Evolutionary conservation across 2,329 filamentous ascomycete genomes (phyloP), one percentile per base, ranked within the genome.

Genomic region (Alternaria consortialis): DNA sequence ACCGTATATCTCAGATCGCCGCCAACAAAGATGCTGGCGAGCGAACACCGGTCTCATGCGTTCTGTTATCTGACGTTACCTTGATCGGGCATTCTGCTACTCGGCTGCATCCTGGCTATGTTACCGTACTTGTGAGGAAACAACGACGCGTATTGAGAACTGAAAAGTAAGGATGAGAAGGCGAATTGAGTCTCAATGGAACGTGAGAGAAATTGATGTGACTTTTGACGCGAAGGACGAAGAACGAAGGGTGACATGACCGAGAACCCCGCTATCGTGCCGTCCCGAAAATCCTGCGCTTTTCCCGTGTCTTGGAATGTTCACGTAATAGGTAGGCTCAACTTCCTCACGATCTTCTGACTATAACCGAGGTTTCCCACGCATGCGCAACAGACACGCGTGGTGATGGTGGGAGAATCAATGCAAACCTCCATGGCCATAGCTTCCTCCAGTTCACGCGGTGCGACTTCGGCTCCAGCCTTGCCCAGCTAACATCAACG

Each of bases 1-100:
- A 83, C 83, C 83, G 83, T 84, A 78, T 84, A 67, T 84, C 83
- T 84, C 82, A 84, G 82, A 82, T 77, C 78, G 66, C 65, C 52
- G 46, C 55, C 60, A 52, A 20, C 39, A 12, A 43, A 39, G 36
- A 53, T 8, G 40, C 17, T 27, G 37, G 39, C 50, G 59, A 66
- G 65, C 66, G 68, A 78, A 70, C 76, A 78, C 76, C 76, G 74
- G 76, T 75, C 70, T 77, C 75, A 78, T 78, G 75, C 75, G 56
- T 63, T 70, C 32, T 72, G 69, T 70, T 70, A 63, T 60, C 59
- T 56, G 62, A 66, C 64, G 68, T 74, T 77, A 77, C 75, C 75
- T 77, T 76, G 75, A 78, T 77, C 74, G 70, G 71, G 68, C 60
- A 43, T 63, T 71, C 74, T 74, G 75, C 73, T 73, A 70, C 68